A percentile compares a stretch with the other conserved stretches of the same genome.
phyloP scores from a whole-genome alignment of 2,329 filamentous ascomycete genomes.

The Colletotrichum costaricense region DNA sequence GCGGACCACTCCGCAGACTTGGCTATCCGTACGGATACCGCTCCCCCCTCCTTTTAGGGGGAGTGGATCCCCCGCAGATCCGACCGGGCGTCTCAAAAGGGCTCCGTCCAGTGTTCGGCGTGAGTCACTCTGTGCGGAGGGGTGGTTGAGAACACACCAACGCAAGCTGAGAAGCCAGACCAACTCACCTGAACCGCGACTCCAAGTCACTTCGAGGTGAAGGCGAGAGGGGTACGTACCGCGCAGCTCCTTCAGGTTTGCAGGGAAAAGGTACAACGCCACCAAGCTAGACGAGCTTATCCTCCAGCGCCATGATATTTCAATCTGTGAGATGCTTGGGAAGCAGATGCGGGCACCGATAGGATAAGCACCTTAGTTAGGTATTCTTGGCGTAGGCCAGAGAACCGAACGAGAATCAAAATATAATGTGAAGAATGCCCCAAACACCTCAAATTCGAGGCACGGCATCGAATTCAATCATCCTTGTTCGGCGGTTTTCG shows the following conservation, averaged over 20 bases:
- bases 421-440: not conserved
- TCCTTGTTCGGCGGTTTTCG: not conserved
- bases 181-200: not conserved
- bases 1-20: not conserved
- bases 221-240: not conserved
- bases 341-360: not conserved
- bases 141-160: too few species aligned
- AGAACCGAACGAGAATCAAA: not conserved
- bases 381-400: not conserved
- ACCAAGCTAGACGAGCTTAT: not conserved
- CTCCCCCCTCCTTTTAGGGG: not conserved
- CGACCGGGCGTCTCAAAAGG: not conserved
- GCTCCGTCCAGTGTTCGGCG: conserved; percentile 20
- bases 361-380: not conserved
- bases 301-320: not conserved
- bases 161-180: not conserved
- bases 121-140: conserved; percentile 23
- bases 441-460: not conserved
- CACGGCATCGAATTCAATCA: not conserved
- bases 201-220: not conserved
- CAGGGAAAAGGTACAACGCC: conserved; percentile 1
- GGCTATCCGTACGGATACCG: not conserved
- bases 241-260: not conserved
- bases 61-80: not conserved
- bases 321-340: not conserved